Percentiles rank a stretch among this genome's conserved stretches.
phyloP scores from a whole-genome alignment of 78 protist species.

The Anaeramoeba flamelloides region DNA sequence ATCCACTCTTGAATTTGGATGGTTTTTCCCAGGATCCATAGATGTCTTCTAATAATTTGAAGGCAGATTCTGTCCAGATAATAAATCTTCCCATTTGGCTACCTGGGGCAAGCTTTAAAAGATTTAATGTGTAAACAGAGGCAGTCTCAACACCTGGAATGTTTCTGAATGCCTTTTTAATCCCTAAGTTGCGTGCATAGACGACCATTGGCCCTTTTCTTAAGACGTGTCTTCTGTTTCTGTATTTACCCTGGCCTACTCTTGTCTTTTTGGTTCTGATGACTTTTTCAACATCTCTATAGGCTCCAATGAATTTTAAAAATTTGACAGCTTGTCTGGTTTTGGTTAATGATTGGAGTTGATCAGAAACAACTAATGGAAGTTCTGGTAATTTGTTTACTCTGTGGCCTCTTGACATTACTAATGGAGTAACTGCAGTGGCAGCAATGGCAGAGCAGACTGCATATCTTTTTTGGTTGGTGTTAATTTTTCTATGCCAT shows the following conservation, averaged over 20 bases:
- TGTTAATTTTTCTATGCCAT: conserved; percentile 88
- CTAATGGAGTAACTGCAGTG: conserved; percentile 86
- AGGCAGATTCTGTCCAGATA: conserved; percentile 97
- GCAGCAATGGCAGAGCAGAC: conserved; percentile 94
- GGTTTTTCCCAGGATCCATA: conserved; percentile 50
- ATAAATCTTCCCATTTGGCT: conserved; percentile 98
- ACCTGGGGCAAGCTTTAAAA: conserved; percentile 98
- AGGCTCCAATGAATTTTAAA: conserved; percentile 61
- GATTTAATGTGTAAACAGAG: conserved; percentile 76
- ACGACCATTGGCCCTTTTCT: conserved; percentile 93
- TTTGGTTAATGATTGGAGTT: conserved; percentile 52
- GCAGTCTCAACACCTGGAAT: conserved; percentile 88
- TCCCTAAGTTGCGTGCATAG: conserved; percentile 59
- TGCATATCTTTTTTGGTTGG: conserved; percentile 86
- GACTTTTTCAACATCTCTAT: conserved; percentile 67
- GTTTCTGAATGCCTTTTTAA: conserved; percentile 78
- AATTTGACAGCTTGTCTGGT: conserved; percentile 76
- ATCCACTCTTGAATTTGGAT: conserved; percentile 52
- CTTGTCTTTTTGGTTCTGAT: conserved; percentile 50
- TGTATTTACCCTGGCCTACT: conserved; percentile 88
- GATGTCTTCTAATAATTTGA: conserved; percentile 65
- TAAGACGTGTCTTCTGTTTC: conserved; percentile 84
- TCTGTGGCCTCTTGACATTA: conserved; percentile 98
- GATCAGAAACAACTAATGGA: conserved; percentile 82
- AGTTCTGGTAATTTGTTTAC: conserved; percentile 80